Evolutionary conservation across 768 basidiomycete species (phyloP), one percentile per base, ranked within the genome.

Genomic region (Boletus barrowsii): DNA sequence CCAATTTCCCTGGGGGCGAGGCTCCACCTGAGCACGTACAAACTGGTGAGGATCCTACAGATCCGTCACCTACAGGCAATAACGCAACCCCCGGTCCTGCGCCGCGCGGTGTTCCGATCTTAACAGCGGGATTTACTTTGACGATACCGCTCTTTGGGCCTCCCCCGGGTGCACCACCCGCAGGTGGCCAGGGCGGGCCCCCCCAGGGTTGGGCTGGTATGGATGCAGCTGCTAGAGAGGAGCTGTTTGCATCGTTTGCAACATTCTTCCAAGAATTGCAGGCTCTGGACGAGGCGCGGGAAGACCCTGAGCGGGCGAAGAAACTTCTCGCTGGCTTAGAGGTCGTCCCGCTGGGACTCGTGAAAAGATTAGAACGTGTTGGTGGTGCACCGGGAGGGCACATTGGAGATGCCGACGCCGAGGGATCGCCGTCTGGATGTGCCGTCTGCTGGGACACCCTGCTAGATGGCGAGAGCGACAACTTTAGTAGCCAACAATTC

Each of bases 381-480:
- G 72, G 72, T 2, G 72, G 74, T 17, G 70, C 72, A 13, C 71
- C 67, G 0, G 73, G 74, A 9, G 71, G 64, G 0, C 70, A 71
- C 6, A 44, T 47, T 14, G 73, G 61, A 17, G 66, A 63, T 13
- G 62, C 62, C 8, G 72, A 62, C 20, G 68, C 74, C 0, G 79
- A 78, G 56, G 63, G 53, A 41, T 22, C 63, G 41, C 57, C 71
- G 3, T 77, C 81, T 14, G 73, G 72, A 11, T 90, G 88, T 63
- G 87, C 88, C 2, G 81, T 90, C 42, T 91, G 88, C 65, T 90
- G 86, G 87, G 88, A 90, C 60, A 73, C 73, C 32, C 62, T 90
- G 18, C 68, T 90, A 49, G 76, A 80, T 43, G 61, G 60, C 60
- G 75, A 62, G 74, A 79, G 54, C 66, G 80, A 70, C 36, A 65